Evolutionary conservation across 768 basidiomycete genomes (phyloP).

Genomic region (Mycena galopus): DNA sequence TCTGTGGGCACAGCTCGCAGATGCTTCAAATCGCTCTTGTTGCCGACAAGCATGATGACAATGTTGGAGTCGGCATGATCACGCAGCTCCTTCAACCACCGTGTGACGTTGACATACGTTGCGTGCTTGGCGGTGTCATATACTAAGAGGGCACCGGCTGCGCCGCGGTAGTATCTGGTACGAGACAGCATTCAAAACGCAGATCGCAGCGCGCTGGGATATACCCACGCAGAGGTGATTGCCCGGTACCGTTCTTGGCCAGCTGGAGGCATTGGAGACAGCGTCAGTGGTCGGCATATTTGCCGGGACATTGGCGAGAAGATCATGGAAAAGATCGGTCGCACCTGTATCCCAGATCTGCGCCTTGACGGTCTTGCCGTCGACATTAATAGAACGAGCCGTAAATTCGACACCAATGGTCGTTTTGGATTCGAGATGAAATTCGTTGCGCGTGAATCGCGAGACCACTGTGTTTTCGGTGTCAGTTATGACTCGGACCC

Average conservation of each 20-base stretch:
- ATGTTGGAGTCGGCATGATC: constrained; percentile 96
- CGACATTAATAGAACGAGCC: constrained; percentile 94
- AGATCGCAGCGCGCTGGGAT: constrained; percentile 7
- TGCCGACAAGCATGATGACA: constrained; percentile 96
- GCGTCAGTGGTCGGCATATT: constrained; percentile 7
- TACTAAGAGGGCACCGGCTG: constrained; percentile 91
- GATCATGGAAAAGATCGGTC: constrained; percentile 43
- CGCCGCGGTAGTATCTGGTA: constrained; percentile 94
- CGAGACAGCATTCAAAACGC: constrained; percentile 13
- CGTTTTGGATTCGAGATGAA: constrained; percentile 98
- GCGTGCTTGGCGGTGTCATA: constrained; percentile 96
- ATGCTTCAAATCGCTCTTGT: constrained; percentile 99
- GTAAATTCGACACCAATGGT: constrained; percentile 99
- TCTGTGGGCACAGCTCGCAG: constrained; percentile 96
- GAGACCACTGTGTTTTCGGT: constrained; percentile 82
- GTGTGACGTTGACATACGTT: constrained; percentile 92
- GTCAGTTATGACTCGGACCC: neutral
- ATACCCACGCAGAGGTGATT: constrained; percentile 93
- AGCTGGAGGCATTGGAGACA: constrained; percentile 63
- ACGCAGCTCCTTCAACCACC: constrained; percentile 97
- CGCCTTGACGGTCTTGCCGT: constrained; percentile 96
- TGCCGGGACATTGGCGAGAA: neutral
- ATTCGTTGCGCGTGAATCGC: constrained; percentile 99
- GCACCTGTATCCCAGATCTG: constrained; percentile 99
- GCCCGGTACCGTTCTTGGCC: constrained; percentile 98